phyloP scores from a whole-genome alignment of 257 asterid species.

The Nemophila menziesii region DNA sequence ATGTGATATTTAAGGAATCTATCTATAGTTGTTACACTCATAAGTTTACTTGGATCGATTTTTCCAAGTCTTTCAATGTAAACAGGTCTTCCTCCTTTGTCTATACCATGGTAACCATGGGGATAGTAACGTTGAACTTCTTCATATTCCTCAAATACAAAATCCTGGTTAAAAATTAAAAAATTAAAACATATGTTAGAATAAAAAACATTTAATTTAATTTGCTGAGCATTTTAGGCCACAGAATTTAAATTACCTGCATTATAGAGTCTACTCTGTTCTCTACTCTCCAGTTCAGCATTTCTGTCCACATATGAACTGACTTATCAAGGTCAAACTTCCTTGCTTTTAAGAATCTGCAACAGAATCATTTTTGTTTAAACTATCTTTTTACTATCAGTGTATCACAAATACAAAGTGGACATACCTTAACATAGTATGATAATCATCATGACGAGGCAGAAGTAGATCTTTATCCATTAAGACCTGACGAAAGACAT shows the following conservation, averaged over 20 bases:
- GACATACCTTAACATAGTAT: constrained; percentile 63
- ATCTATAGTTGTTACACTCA: constrained; percentile 76
- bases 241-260: constrained; percentile 67
- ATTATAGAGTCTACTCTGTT: constrained; percentile 70
- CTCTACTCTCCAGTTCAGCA: constrained; percentile 94
- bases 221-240: too few species aligned
- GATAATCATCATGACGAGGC: constrained; percentile 76
- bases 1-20: constrained; percentile 86
- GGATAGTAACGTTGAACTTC: constrained; percentile 77
- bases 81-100: constrained; percentile 83
- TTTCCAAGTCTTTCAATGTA: constrained; percentile 94
- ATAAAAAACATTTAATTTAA: too few species aligned
- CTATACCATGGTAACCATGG: constrained; percentile 95
- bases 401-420: too few species aligned
- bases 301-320: constrained; percentile 86
- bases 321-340: constrained; percentile 92
- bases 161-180: constrained; percentile 49
- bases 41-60: constrained; percentile 69
- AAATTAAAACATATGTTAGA: constrained; percentile 8
- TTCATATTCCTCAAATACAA: constrained; percentile 65
- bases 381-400: neutral
- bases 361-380: constrained; percentile 3
- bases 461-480: constrained; percentile 68
- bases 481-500: constrained; percentile 51
- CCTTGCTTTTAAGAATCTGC: constrained; percentile 90